These are phyloP conservation scores for Verticillium alfalfae DNA, from an alignment of 2,329 filamentous ascomycete genomes.

Conservation along the genomic window DNA sequence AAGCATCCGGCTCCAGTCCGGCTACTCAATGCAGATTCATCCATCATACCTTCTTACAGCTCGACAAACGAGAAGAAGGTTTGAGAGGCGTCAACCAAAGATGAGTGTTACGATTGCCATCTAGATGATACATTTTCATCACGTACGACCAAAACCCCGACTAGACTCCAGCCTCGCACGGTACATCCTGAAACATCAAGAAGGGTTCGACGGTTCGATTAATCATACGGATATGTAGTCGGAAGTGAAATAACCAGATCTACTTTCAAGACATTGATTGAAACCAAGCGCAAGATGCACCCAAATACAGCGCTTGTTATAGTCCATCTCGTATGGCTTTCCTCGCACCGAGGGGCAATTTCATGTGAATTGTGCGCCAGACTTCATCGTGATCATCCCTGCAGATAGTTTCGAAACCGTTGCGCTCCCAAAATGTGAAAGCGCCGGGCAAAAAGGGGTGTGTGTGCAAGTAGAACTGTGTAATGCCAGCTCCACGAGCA, in stretches of 20 bases:
- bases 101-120: no score
- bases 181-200: no score
- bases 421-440: constrained; percentile 17
- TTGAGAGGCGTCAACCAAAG: not conserved
- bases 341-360: not conserved
- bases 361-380: constrained; percentile 23
- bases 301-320: no score
- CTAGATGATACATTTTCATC: no score
- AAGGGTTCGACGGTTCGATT: no score
- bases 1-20: not conserved
- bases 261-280: no score
- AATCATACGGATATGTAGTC: no score
- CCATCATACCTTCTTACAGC: not conserved
- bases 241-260: no score
- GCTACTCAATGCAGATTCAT: not conserved
- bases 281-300: no score
- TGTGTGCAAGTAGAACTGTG: constrained; percentile 19
- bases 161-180: no score
- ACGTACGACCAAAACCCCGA: no score
- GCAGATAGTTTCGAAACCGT: constrained; percentile 13
- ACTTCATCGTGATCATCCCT: constrained; percentile 16
- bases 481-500: constrained; percentile 10
- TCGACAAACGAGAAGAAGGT: not conserved
- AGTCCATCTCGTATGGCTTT: no score
- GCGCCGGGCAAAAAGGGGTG: constrained; percentile 20